Base-by-base conservation (phyloP, 2,329 filamentous ascomycete genomes). In the Ophiocordyceps camponoti-rufipedis region DNA sequence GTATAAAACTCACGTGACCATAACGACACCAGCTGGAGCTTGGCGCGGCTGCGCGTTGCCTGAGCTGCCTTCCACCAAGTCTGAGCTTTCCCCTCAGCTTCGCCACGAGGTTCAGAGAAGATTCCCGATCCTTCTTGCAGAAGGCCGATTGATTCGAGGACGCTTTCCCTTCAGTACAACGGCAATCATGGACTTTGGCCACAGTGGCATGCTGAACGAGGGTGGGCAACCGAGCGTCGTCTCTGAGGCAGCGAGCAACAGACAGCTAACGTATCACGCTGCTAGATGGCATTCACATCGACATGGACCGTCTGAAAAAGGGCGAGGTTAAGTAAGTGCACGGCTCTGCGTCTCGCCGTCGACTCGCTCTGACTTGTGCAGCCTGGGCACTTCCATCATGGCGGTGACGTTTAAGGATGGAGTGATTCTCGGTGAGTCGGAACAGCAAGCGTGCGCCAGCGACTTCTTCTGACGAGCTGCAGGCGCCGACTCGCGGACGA, bases 351-450 rank as follows among this genome's bases (percentile, higher is more conserved):
- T 19, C 16, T 16, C 35, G 35, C 35, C 35, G n/a, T 38, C 14
- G n/a, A 19, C 41, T 43, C 6, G 35, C 14, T 19, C 66, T 48
- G 47, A 45, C 40, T 8, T 9, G 5, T 18, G 45, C 56, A 94
- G 87, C 69, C 73, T 98, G 57, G 91, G 91, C 70, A 98, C 91
- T 51, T 96, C 91, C 46, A 96, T 98, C 63, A 98, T 98, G 91
- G 91, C 91, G 50, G 88, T 96, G 64, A 96, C 93, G 59, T 98
- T 98, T 78, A 91, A 91, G 63, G 88, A 94, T 58, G 91, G 91
- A 50, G 91, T 98, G 48, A 96, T 98, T 67, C 75, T 98, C 40
- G 84, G 78, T 81, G 64, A 44, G 72, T 56, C 31, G 18, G 13
- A 16, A 12, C 19, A 14, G 28, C 19, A 42, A n/a, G 19, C 18